phyloP scores from a whole-genome alignment of 75 land plant species.

The Pinus tabuliformis region DNA sequence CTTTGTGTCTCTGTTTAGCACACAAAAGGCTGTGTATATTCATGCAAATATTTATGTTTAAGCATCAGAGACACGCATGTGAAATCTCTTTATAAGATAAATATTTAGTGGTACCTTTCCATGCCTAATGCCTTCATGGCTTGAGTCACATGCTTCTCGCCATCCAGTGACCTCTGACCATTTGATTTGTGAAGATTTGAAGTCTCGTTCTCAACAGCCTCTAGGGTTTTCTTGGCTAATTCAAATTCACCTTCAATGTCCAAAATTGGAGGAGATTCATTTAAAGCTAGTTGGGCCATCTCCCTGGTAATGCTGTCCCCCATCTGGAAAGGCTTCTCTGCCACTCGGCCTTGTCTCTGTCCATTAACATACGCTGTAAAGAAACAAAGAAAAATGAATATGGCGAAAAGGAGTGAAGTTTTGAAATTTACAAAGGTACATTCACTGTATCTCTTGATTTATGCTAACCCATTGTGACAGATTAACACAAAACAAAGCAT shows the following conservation, averaged over 20 bases:
- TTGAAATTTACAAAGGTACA: too few species aligned
- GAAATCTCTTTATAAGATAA: too few species aligned
- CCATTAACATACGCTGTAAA: constrained; percentile 91
- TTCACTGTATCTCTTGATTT: too few species aligned
- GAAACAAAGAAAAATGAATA: background rate
- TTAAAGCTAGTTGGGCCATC: background rate
- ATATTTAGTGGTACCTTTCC: constrained; percentile 43
- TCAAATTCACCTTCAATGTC: constrained; percentile 54
- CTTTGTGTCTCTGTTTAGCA: too few species aligned
- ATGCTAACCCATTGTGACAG: too few species aligned
- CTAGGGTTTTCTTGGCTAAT: constrained; percentile 20
- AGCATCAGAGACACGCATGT: too few species aligned
- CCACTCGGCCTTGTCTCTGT: constrained; percentile 53
- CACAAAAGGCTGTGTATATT: too few species aligned
- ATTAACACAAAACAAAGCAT: too few species aligned
- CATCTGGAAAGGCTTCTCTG: constrained; percentile 69
- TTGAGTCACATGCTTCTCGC: constrained; percentile 22
- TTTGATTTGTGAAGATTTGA: background rate
- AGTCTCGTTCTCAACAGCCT: constrained; percentile 3
- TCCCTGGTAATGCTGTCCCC: constrained; percentile 77
- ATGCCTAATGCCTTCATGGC: constrained; percentile 76
- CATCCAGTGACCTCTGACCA: background rate
- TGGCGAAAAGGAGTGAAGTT: background rate
- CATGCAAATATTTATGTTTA: too few species aligned
- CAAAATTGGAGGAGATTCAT: constrained; percentile 16